Evolutionary conservation across 257 asterid genomes (phyloP).

Genomic region (Striga asiatica): DNA sequence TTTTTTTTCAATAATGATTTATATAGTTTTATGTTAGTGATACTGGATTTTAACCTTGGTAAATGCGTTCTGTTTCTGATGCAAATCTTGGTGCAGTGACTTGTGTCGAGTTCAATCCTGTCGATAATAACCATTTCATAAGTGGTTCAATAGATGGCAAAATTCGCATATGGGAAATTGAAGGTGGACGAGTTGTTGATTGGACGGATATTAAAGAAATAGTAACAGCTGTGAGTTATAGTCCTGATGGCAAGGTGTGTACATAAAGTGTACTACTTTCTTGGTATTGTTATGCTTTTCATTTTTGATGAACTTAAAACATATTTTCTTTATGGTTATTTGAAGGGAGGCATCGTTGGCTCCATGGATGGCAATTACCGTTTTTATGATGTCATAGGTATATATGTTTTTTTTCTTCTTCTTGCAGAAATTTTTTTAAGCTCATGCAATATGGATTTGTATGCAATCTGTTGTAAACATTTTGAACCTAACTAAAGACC

Average conservation of each 20-base stretch:
- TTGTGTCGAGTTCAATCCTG: slow-evolving; percentile 71
- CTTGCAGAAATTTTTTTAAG: too few species aligned
- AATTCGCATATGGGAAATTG: slow-evolving; percentile 75
- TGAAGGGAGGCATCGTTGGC: slow-evolving; percentile 89
- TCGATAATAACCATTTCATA: slow-evolving; percentile 62
- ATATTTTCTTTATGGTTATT: slow-evolving; percentile 7
- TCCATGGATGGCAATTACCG: slow-evolving; percentile 76
- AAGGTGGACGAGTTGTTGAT: slow-evolving; percentile 60
- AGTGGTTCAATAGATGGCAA: slow-evolving; percentile 89
- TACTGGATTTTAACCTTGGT: neutral
- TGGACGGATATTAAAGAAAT: slow-evolving; percentile 76
- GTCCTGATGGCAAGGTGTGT: slow-evolving; percentile 77
- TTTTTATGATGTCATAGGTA: slow-evolving; percentile 62
- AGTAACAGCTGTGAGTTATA: slow-evolving; percentile 61
- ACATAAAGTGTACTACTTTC: neutral
- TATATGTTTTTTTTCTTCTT: too few species aligned
- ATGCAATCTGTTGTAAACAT: neutral
- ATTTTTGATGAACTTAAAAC: neutral
- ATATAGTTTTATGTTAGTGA: neutral
- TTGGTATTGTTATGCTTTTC: neutral
- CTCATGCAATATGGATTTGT: neutral
- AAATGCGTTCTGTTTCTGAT: neutral
- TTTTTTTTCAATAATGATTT: neutral
- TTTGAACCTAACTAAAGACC: too few species aligned
- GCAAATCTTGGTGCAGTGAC: slow-evolving; percentile 49